Percentiles rank a stretch among this genome's conserved stretches.
Conservation (phyloP, 169 alveolate genomes). For the Eimeria maxima region DNA sequence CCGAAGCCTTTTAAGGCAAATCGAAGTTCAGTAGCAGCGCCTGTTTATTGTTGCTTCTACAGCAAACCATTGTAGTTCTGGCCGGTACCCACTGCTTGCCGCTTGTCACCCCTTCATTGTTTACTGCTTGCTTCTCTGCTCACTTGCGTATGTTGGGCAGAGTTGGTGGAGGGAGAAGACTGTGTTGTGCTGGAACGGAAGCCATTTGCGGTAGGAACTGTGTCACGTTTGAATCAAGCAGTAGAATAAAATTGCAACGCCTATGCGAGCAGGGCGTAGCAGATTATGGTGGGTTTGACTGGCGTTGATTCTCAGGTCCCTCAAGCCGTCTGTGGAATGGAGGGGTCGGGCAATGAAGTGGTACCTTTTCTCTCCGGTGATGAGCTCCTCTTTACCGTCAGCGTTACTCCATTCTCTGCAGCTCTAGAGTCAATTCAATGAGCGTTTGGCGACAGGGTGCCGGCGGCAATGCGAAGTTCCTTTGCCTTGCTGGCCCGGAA, state of each 20-base stretch:
- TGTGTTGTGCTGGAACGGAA: slow-evolving; percentile 71
- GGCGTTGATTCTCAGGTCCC: slow-evolving; percentile 51
- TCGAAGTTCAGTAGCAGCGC: background rate
- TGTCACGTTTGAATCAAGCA: background rate
- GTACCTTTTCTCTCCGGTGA: slow-evolving; percentile 72
- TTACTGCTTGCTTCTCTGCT: background rate
- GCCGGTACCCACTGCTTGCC: background rate
- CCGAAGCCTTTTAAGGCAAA: background rate
- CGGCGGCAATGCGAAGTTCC: background rate
- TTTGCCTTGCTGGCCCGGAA: background rate
- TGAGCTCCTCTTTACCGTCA: slow-evolving; percentile 36
- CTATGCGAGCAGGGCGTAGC: background rate
- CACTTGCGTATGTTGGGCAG: slow-evolving; percentile 6
- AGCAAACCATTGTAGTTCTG: background rate
- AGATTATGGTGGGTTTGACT: background rate
- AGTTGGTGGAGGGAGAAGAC: slow-evolving; percentile 64
- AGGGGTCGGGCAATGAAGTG: slow-evolving; percentile 30
- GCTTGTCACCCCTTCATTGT: background rate
- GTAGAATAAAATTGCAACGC: background rate
- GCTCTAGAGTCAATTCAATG: background rate
- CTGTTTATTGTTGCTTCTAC: background rate
- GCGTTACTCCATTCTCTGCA: slow-evolving; percentile 4
- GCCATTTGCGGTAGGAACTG: slow-evolving; percentile 56
- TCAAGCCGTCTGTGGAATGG: background rate
- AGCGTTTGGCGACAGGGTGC: background rate